Conservation (phyloP, 805 yeast genomes). For the Saccharomycopsis sp. region DNA sequence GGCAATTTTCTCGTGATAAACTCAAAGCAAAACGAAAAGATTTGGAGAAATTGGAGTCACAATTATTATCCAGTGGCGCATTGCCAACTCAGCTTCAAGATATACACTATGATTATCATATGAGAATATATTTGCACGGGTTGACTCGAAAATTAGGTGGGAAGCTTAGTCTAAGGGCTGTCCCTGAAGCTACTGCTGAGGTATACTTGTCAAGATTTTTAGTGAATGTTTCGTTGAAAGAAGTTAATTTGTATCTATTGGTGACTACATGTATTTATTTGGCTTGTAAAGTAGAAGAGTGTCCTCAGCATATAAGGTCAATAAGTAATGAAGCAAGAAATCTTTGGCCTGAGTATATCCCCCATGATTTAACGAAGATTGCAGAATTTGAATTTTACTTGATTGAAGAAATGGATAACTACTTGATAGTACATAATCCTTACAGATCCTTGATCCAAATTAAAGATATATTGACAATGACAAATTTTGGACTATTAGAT, state of each 20-base stretch:
- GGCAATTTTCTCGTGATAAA: constrained; percentile 71
- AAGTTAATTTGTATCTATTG: constrained; percentile 72
- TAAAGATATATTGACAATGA: constrained; percentile 33
- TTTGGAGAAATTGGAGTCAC: constrained; percentile 32
- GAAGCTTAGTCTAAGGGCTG: constrained; percentile 68
- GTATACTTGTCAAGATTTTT: constrained; percentile 75
- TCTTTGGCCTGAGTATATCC: constrained; percentile 91
- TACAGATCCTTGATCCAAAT: constrained; percentile 56
- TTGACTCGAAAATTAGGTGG: constrained; percentile 72
- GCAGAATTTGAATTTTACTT: constrained; percentile 95
- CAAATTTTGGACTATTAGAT: constrained; percentile 1
- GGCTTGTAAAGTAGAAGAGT: constrained; percentile 91
- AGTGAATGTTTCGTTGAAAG: constrained; percentile 64
- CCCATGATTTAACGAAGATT: constrained; percentile 81
- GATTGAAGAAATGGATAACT: constrained; percentile 78
- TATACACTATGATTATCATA: constrained; percentile 43
- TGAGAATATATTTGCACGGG: constrained; percentile 75
- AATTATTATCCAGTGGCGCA: constrained; percentile 23
- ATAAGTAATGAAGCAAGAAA: constrained; percentile 79
- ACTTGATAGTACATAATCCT: constrained; percentile 68
- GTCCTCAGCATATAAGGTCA: constrained; percentile 87
- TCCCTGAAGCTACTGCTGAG: constrained; percentile 85
- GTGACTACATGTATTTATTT: constrained; percentile 82
- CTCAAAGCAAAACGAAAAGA: constrained; percentile 39
- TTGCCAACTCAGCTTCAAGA: constrained; percentile 38